Evolutionary conservation across 1,284 basidiomycete genomes (phyloP).

Genomic region (Moniliella sp.): DNA sequence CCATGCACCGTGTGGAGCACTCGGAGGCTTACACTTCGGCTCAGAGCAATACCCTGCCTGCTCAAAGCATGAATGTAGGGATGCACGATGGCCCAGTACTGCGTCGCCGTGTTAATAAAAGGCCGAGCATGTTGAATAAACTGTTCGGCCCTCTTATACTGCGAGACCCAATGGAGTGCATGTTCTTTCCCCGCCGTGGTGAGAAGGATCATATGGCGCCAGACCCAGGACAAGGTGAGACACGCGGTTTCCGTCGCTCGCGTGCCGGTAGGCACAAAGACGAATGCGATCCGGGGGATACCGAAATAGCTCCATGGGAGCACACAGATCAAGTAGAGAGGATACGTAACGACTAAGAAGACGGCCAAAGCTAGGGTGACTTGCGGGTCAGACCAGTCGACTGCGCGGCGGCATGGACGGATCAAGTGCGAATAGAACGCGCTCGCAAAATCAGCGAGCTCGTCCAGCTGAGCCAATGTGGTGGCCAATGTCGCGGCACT

Average conservation of each 20-base stretch:
- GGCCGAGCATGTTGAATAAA: neutral
- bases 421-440: constrained; percentile 9
- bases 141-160: neutral
- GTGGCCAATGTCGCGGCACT: neutral
- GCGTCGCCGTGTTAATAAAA: neutral
- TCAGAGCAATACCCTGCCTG: neutral
- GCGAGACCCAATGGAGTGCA: no score
- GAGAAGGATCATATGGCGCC: no score
- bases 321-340: constrained; percentile 23
- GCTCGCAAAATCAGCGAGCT: constrained; percentile 24
- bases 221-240: no score
- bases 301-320: constrained; percentile 8
- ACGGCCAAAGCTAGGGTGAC: constrained; percentile 11
- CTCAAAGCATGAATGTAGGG: neutral
- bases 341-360: constrained; percentile 26
- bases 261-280: neutral
- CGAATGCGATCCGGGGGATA: constrained; percentile 1
- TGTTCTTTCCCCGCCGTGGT: no score
- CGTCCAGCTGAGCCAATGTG: constrained; percentile 13
- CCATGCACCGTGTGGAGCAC: no score
- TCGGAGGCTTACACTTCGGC: neutral
- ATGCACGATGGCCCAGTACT: neutral
- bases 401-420: constrained; percentile 9
- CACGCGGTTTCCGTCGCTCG: no score
- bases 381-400: constrained; percentile 12